Percentiles rank a stretch among this genome's conserved stretches.
Conservation (phyloP, 1,139 yeast species). For the Blastobotrys aristatus region DNA sequence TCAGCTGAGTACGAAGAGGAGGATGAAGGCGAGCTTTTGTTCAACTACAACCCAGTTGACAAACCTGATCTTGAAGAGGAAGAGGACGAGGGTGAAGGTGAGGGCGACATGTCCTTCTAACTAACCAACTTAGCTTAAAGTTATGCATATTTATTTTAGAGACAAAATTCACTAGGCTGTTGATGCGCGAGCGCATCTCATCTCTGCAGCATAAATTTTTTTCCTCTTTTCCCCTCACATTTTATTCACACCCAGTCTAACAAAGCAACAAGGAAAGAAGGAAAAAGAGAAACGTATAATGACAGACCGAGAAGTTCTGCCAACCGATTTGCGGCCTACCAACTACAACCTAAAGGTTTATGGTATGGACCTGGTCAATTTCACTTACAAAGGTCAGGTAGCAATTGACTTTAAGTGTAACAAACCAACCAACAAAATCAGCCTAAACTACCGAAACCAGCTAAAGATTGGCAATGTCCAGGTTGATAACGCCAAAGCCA, state of each 20-base stretch:
- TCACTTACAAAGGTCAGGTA: slow-evolving; percentile 49
- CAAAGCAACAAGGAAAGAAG: not conserved
- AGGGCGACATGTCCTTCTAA: slow-evolving; percentile 16
- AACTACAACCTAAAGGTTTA: slow-evolving; percentile 40
- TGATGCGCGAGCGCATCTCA: too few relatives aligned
- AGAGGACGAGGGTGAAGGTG: slow-evolving; percentile 6
- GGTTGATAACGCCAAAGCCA: slow-evolving; percentile 20
- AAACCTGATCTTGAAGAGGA: not conserved
- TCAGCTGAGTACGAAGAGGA: slow-evolving; percentile 1
- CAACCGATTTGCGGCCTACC: slow-evolving; percentile 49
- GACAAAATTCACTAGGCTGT: too few relatives aligned
- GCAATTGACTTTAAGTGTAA: slow-evolving; percentile 45
- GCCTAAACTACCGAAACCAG: slow-evolving; percentile 31
- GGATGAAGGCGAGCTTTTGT: slow-evolving; percentile 15
- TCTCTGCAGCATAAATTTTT: too few relatives aligned
- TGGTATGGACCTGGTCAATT: slow-evolving; percentile 43
- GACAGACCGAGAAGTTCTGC: slow-evolving; percentile 49
- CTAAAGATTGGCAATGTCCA: slow-evolving; percentile 19
- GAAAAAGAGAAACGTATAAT: not conserved
- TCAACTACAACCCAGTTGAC: slow-evolving; percentile 8
- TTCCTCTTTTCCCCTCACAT: not conserved
- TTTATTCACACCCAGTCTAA: not conserved
- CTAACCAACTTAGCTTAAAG: not conserved
- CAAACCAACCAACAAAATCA: slow-evolving; percentile 35
- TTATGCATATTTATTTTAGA: not conserved